Conservation (phyloP, 2,329 filamentous ascomycete species). For the Ceratocystis destructans region DNA sequence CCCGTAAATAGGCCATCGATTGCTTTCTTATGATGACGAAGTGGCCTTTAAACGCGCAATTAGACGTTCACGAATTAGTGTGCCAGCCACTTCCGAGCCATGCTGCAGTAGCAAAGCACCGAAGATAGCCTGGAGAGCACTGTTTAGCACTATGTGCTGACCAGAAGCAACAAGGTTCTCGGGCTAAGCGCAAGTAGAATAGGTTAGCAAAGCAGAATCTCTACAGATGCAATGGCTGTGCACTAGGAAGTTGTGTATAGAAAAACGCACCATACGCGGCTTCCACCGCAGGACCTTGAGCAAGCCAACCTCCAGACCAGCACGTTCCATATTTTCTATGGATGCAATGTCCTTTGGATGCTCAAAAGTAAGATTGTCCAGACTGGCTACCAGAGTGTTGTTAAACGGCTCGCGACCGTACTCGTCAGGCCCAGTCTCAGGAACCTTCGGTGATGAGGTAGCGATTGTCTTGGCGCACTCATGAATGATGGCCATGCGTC, state of each 20-base stretch:
- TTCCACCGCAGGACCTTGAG: conserved; percentile 73
- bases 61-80: conserved; percentile 63
- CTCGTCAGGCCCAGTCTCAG: conserved; percentile 29
- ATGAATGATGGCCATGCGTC: conserved; percentile 23
- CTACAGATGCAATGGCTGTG: neutral
- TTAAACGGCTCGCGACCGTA: conserved; percentile 51
- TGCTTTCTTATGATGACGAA: neutral
- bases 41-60: conserved; percentile 28
- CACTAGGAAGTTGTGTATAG: neutral
- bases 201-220: conserved; percentile 6
- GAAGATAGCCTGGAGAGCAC: conserved; percentile 70
- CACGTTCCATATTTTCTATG: conserved; percentile 48
- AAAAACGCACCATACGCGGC: conserved; percentile 55
- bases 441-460: conserved; percentile 29
- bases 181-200: conserved; percentile 30
- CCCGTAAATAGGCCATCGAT: neutral
- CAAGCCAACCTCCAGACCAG: conserved; percentile 60
- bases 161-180: conserved; percentile 61
- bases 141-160: conserved; percentile 57
- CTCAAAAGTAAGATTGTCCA: conserved; percentile 54
- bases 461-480: conserved; percentile 40
- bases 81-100: conserved; percentile 63
- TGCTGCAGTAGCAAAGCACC: conserved; percentile 82
- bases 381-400: conserved; percentile 55
- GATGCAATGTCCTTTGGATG: conserved; percentile 49